A percentile compares a stretch with the other conserved stretches of the same genome.
phyloP scores from a whole-genome alignment of 2,329 filamentous ascomycete species.

The Dactylellina drechsleri region DNA sequence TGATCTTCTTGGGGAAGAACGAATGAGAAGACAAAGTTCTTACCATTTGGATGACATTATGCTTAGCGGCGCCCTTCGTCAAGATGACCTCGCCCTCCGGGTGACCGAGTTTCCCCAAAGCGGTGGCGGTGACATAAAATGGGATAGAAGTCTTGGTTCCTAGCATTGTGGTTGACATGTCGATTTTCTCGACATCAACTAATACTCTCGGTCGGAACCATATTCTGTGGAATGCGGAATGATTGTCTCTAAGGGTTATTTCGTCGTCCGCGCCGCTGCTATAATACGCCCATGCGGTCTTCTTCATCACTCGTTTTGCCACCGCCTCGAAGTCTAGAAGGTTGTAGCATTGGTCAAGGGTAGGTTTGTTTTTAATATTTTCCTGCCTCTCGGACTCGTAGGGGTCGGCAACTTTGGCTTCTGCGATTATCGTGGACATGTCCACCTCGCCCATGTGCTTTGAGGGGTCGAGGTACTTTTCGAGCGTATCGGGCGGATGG shows the following conservation, averaged over 20 bases:
- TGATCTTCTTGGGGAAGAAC: not conserved
- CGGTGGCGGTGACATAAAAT: constrained; percentile 96
- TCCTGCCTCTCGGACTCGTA: constrained; percentile 79
- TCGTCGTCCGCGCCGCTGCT: constrained; percentile 65
- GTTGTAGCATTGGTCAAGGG: constrained; percentile 89
- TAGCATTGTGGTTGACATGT: constrained; percentile 92
- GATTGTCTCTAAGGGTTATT: constrained; percentile 90
- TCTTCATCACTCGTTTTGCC: constrained; percentile 91
- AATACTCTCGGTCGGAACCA: constrained; percentile 93
- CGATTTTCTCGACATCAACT: constrained; percentile 86
- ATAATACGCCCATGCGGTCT: constrained; percentile 96
- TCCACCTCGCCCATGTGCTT: constrained; percentile 92
- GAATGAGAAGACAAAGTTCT: not conserved
- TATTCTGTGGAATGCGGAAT: constrained; percentile 94
- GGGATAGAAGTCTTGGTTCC: constrained; percentile 84
- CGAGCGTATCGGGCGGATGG: constrained; percentile 85
- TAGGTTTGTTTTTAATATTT: constrained; percentile 78
- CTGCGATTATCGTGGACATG: constrained; percentile 78
- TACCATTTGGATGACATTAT: constrained; percentile 91
- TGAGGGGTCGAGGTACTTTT: constrained; percentile 81
- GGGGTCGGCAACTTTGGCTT: constrained; percentile 74
- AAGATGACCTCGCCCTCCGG: constrained; percentile 93
- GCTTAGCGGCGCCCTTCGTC: constrained; percentile 82
- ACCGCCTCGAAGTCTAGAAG: constrained; percentile 96
- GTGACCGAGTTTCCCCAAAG: constrained; percentile 92